Evolutionary conservation across 2,329 filamentous ascomycete species (phyloP).

Genomic region (Davidsoniella virescens): DNA sequence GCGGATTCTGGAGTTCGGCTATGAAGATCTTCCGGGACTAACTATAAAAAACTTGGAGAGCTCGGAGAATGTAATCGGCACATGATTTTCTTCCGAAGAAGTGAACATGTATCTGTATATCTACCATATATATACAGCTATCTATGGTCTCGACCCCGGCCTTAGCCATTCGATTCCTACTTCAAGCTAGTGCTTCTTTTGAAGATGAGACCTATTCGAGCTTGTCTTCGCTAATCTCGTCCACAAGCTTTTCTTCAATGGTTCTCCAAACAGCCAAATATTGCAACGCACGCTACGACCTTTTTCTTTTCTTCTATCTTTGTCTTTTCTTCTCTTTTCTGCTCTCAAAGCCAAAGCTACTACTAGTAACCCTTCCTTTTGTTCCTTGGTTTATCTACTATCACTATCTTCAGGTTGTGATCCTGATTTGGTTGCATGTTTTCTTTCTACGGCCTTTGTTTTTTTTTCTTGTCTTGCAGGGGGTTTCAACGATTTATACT

Average conservation of each 20-base stretch:
- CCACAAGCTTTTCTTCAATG: too few relatives aligned
- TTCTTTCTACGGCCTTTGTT: not conserved
- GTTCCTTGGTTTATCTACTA: not conserved
- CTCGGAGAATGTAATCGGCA: not conserved
- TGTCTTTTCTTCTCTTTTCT: not conserved
- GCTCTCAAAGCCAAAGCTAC: not conserved
- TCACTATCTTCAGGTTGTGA: not conserved
- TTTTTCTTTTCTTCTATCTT: not conserved
- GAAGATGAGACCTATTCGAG: too few relatives aligned
- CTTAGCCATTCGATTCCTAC: too few relatives aligned
- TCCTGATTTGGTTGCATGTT: not conserved
- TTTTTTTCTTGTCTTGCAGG: not conserved
- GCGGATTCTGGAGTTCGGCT: constrained; percentile 6
- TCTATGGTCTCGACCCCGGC: too few relatives aligned
- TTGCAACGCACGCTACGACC: not conserved
- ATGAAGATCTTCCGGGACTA: constrained; percentile 10
- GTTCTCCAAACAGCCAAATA: too few relatives aligned
- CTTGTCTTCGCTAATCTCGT: too few relatives aligned
- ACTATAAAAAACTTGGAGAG: not conserved
- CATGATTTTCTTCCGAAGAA: too few relatives aligned
- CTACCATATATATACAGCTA: too few relatives aligned
- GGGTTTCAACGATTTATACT: too few relatives aligned
- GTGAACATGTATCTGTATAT: too few relatives aligned
- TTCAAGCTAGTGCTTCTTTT: too few relatives aligned
- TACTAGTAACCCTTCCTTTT: not conserved